These are phyloP conservation scores for Fusarium burgessii DNA, from an alignment of 2,329 filamentous ascomycete species.

Conservation along the genomic window DNA sequence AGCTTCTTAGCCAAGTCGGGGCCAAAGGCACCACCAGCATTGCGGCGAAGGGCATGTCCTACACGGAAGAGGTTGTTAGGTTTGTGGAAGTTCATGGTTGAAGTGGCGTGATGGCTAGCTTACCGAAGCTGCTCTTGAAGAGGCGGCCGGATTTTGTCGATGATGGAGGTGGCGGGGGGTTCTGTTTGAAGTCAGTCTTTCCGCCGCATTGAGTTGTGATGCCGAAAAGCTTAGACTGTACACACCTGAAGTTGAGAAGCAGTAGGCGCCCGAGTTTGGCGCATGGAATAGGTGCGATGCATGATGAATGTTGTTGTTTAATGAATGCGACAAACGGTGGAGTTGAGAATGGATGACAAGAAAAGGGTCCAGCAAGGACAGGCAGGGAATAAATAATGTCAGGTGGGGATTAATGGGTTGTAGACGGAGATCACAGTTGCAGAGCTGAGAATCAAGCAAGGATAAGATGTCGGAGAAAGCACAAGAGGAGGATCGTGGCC, in stretches of 20 bases:
- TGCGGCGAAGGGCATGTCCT: conserved; percentile 78
- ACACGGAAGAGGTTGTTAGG: conserved; percentile 17
- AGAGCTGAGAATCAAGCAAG: conserved; percentile 42
- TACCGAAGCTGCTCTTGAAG: conserved; percentile 88
- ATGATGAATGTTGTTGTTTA: conserved; percentile 63
- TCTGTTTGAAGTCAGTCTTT: conserved; percentile 62
- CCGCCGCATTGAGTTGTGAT: not conserved
- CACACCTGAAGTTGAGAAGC: conserved; percentile 78
- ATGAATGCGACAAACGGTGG: conserved; percentile 41
- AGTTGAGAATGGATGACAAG: conserved; percentile 28
- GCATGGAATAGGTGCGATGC: conserved; percentile 99
- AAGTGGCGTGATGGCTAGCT: conserved; percentile 50
- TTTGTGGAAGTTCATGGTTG: not conserved
- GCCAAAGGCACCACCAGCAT: conserved; percentile 80
- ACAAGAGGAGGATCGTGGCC: conserved; percentile 29
- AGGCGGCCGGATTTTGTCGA: conserved; percentile 91
- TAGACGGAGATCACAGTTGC: conserved; percentile 19
- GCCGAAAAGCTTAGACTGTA: not conserved
- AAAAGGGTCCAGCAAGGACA: conserved; percentile 29
- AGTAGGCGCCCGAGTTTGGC: conserved; percentile 94
- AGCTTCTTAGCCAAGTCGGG: conserved; percentile 97
- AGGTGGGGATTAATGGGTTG: conserved; percentile 38
- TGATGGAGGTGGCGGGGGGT: conserved; percentile 90
- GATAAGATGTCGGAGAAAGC: conserved; percentile 35
- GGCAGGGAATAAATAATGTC: conserved; percentile 37